Conservation (phyloP, 768 basidiomycete species). For the Tricholoma hemisulphureum region DNA sequence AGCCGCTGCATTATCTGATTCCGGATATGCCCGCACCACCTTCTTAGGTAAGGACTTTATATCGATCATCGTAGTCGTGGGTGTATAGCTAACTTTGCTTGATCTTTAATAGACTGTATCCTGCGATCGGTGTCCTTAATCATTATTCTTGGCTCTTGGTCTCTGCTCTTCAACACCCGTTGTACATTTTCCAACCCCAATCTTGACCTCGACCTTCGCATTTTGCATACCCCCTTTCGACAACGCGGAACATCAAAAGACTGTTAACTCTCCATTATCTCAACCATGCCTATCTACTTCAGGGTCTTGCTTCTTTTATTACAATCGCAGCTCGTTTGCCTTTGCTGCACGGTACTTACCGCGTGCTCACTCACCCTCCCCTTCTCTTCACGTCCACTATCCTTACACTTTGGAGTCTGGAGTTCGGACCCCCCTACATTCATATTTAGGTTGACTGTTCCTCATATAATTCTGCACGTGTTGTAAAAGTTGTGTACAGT, state of each 20-base stretch:
- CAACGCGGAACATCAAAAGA: background rate
- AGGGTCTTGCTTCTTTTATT: background rate
- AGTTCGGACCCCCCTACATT: background rate
- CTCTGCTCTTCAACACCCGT: background rate
- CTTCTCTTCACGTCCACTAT: background rate
- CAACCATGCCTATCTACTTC: background rate
- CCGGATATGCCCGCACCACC: slow-evolving; percentile 17
- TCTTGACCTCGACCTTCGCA: background rate
- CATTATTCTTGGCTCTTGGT: background rate
- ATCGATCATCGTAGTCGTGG: too few species aligned
- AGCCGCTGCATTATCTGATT: slow-evolving; percentile 20
- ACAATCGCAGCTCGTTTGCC: background rate
- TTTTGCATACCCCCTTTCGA: background rate
- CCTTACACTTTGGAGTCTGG: background rate
- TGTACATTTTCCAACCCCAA: background rate
- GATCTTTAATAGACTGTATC: too few species aligned
- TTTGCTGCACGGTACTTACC: background rate
- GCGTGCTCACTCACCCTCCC: too few species aligned
- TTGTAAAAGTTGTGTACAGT: too few species aligned
- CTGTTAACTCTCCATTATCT: background rate
- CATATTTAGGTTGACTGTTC: too few species aligned
- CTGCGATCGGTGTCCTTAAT: background rate
- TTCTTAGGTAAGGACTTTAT: background rate
- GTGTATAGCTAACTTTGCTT: too few species aligned
- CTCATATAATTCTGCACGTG: background rate